Base-by-base conservation (phyloP, 768 basidiomycete species). In the Hydnomerulius pinastri region DNA sequence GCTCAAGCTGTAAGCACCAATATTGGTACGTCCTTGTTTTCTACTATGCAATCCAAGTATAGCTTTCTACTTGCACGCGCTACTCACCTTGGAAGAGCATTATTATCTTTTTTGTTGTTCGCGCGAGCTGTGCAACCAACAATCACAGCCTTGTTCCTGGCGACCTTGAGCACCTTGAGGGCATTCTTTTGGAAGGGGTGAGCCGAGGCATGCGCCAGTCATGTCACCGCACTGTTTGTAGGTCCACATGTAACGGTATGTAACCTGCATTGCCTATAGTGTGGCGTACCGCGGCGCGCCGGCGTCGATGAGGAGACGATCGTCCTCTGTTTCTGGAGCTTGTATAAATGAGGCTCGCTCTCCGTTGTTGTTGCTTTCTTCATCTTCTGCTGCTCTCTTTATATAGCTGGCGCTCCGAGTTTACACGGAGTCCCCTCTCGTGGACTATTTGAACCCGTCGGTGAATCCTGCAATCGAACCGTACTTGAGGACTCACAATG, bases 181-280 rank as follows among this genome's bases (percentile, higher is more conserved):
- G 6, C 29, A 29, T 25, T 42, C 15, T 50, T 64, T 65, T 55
- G 63, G 62, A 47, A 65, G 5, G 15, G 15, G 45, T 35, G 53
- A 28, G 43, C 53, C 53, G 1, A 36, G 37, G 30, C 43, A 11
- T n/a, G 54, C 38, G 57, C 54, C 38, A 27, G 20, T 44, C 24
- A 28, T 43, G 54, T 29, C 40, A 59, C 48, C 15, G 38, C 13
- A 38, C 36, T 23, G 0, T 49, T 53, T 55, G 63, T 65, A 46
- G 63, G 63, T 65, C 58, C 63, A 46, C 4, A 29, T 29, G 59
- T 39, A 20, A 3, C 20, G 35, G 28, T 44, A 32, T 18, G 15
- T 41, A 3, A 20, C 43, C 20, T 4, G 47, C 38, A 37, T 35
- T 27, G 18, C 21, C 48, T 38, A 27, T 27, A 20, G 29, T 55